phyloP scores from a whole-genome alignment of 2,329 filamentous ascomycete genomes.

The Talaromyces sp. region DNA sequence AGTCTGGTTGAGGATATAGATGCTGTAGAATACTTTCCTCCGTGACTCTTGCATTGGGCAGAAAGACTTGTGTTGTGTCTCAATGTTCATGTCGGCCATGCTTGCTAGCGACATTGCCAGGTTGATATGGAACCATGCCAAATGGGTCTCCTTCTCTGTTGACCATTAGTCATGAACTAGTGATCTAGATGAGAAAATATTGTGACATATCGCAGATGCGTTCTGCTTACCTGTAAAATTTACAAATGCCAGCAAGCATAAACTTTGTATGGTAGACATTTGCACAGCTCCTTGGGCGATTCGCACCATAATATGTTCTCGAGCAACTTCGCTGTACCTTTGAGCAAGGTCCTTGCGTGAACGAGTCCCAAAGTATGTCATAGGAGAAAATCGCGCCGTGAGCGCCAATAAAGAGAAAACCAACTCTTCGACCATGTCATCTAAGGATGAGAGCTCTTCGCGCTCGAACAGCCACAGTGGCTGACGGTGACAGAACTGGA shows the following conservation, averaged over 20 bases:
- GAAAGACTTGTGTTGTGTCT: not conserved
- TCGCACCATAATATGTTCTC: slow-evolving; percentile 25
- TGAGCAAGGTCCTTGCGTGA: slow-evolving; percentile 19
- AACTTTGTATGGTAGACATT: slow-evolving; percentile 26
- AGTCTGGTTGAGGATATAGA: slow-evolving; percentile 24
- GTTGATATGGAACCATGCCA: slow-evolving; percentile 20
- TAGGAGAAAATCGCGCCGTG: slow-evolving; percentile 23
- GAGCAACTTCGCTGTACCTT: slow-evolving; percentile 23
- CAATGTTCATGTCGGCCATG: slow-evolving; percentile 16
- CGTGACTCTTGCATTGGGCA: slow-evolving; percentile 12
- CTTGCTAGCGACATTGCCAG: slow-evolving; percentile 18
- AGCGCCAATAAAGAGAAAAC: slow-evolving; percentile 24
- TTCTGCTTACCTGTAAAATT: slow-evolving; percentile 23
- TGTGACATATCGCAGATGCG: too few species aligned
- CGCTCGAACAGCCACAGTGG: slow-evolving; percentile 28
- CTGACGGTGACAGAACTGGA: slow-evolving; percentile 27
- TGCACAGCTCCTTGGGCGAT: slow-evolving; percentile 24
- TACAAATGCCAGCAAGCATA: slow-evolving; percentile 26
- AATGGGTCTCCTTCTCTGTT: slow-evolving; percentile 16
- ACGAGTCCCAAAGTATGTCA: slow-evolving; percentile 19
- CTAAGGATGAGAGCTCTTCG: slow-evolving; percentile 21
- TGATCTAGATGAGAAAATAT: not conserved
- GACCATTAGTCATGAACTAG: not conserved
- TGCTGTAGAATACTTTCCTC: slow-evolving; percentile 23
- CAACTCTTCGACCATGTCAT: slow-evolving; percentile 23